Conservation (phyloP, 805 yeast species). For the Cyberlindnera galapagoensis region DNA sequence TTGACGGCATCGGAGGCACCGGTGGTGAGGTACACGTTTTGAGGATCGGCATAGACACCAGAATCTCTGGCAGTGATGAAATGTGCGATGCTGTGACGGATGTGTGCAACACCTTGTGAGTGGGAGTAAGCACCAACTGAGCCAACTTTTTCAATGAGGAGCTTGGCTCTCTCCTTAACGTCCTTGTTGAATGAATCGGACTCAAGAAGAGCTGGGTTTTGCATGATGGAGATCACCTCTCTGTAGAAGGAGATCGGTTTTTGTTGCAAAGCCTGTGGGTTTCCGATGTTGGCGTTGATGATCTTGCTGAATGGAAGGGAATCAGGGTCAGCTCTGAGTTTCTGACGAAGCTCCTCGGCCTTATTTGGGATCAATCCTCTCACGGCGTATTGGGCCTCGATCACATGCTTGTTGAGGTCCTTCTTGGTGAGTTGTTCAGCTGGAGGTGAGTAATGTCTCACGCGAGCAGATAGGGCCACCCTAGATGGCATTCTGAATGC, state of each 20-base stretch:
- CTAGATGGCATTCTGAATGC: too few relatives aligned
- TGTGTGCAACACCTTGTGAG: slow-evolving; percentile 76
- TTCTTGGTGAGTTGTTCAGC: slow-evolving; percentile 32
- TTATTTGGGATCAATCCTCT: slow-evolving; percentile 90
- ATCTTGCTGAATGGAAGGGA: slow-evolving; percentile 72
- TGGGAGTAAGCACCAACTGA: slow-evolving; percentile 94
- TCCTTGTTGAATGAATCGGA: slow-evolving; percentile 47
- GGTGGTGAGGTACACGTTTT: slow-evolving; percentile 75
- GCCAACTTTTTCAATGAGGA: slow-evolving; percentile 55
- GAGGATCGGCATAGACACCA: slow-evolving; percentile 58
- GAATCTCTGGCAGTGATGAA: slow-evolving; percentile 79
- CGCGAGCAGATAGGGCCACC: too few relatives aligned
- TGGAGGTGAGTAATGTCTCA: too few relatives aligned
- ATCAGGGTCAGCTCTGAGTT: slow-evolving; percentile 46
- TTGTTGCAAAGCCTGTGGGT: slow-evolving; percentile 96
- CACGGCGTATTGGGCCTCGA: slow-evolving; percentile 92
- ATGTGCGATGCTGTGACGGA: slow-evolving; percentile 74
- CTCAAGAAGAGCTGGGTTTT: slow-evolving; percentile 67
- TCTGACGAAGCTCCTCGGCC: slow-evolving; percentile 74
- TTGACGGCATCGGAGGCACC: slow-evolving; percentile 97
- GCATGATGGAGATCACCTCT: slow-evolving; percentile 79
- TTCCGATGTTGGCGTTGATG: slow-evolving; percentile 91
- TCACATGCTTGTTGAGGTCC: slow-evolving; percentile 67
- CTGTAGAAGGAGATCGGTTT: slow-evolving; percentile 93
- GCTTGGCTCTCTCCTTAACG: slow-evolving; percentile 64